phyloP scores from a whole-genome alignment of 257 asterid species.

The Mitragyna speciosa region DNA sequence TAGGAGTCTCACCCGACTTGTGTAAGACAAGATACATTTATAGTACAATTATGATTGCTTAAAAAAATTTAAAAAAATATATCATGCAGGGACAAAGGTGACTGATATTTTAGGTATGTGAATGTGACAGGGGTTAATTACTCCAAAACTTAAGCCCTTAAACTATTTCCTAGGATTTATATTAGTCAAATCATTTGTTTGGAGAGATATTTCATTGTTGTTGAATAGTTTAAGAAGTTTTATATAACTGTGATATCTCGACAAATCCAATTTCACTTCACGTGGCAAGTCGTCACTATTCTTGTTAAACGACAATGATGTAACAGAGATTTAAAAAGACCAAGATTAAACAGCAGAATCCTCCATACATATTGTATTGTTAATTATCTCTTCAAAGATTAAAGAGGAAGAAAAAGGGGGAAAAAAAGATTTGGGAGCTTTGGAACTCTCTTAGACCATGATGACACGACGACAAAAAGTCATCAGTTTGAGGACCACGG shows the following conservation, averaged over 20 bases:
- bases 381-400: neutral
- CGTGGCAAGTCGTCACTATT: constrained; percentile 9
- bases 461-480: neutral
- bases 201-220: constrained; percentile 6
- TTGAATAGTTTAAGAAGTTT: constrained; percentile 2
- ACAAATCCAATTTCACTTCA: constrained; percentile 18
- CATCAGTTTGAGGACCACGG: neutral
- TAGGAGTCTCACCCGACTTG: too few species aligned
- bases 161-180: constrained; percentile 15
- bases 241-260: neutral
- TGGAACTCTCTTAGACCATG: neutral
- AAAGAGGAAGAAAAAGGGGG: neutral
- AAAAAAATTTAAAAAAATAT: too few species aligned
- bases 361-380: neutral
- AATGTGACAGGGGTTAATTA: constrained; percentile 28
- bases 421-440: neutral
- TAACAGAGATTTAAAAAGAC: neutral
- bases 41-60: too few species aligned
- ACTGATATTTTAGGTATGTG: constrained; percentile 37
- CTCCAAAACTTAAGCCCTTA: constrained; percentile 6
- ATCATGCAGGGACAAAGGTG: constrained; percentile 25
- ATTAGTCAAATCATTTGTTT: constrained; percentile 18
- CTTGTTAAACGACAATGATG: constrained; percentile 12
- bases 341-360: neutral
- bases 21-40: too few species aligned